phyloP scores from a whole-genome alignment of 768 basidiomycete species.

The Dentipellis fragilis region DNA sequence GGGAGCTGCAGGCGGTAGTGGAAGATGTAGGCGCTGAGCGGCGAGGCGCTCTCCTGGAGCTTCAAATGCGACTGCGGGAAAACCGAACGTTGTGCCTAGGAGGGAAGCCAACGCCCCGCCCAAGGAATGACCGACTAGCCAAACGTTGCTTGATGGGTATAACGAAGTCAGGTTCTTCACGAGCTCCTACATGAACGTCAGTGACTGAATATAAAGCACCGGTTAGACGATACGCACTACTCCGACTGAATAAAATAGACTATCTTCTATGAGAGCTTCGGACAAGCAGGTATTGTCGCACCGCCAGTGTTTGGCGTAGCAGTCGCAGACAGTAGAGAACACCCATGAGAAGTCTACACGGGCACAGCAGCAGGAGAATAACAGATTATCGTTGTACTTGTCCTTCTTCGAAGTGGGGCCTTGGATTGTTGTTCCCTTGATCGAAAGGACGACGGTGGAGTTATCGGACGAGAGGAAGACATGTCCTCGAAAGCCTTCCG shows the following conservation, averaged over 20 bases:
- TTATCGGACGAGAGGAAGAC: constrained; percentile 76
- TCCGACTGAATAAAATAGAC: constrained; percentile 86
- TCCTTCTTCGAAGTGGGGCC: constrained; percentile 87
- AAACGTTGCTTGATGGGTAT: constrained; percentile 51
- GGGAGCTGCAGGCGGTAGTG: constrained; percentile 31
- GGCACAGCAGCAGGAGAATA: constrained; percentile 93
- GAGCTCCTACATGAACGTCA: constrained; percentile 29
- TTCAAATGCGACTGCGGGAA: constrained; percentile 57
- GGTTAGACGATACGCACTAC: constrained; percentile 40
- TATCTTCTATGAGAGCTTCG: constrained; percentile 76
- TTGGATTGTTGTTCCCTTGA: constrained; percentile 82
- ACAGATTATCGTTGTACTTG: constrained; percentile 84
- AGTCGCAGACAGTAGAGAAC: constrained; percentile 81
- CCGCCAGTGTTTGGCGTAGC: constrained; percentile 57
- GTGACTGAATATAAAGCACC: not conserved
- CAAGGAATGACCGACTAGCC: constrained; percentile 54
- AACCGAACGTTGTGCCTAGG: constrained; percentile 54
- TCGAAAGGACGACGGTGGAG: constrained; percentile 73
- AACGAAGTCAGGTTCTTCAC: constrained; percentile 44
- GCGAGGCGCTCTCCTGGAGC: constrained; percentile 56
- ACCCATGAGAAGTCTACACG: constrained; percentile 81
- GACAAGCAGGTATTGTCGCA: constrained; percentile 81
- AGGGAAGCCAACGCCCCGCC: constrained; percentile 58
- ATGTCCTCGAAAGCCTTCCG: constrained; percentile 82
- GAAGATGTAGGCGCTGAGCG: constrained; percentile 51